Conservation (phyloP, 805 yeast species). For the Saccharomyces kudriavzevii region DNA sequence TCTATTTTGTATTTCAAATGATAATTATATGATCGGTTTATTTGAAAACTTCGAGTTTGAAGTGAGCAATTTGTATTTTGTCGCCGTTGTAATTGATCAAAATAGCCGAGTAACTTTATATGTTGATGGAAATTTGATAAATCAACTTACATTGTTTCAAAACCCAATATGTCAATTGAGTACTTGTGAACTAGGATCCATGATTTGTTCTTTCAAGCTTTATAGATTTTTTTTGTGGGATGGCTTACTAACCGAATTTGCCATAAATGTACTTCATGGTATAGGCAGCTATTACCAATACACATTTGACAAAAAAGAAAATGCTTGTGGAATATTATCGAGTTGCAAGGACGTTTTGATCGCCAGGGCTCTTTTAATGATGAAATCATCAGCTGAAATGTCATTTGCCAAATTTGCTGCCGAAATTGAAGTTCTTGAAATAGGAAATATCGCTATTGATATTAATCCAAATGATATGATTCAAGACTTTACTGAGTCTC, state of each 20-base stretch:
- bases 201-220: slow-evolving; percentile 27
- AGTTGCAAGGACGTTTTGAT: slow-evolving; percentile 30
- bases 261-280: slow-evolving; percentile 6
- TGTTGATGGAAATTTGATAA: slow-evolving; percentile 19
- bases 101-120: slow-evolving; percentile 11
- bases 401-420: neutral
- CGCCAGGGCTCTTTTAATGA: neutral
- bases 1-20: slow-evolving; percentile 23
- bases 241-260: slow-evolving; percentile 6
- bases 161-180: slow-evolving; percentile 7
- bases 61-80: slow-evolving; percentile 12
- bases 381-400: neutral
- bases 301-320: slow-evolving; percentile 2
- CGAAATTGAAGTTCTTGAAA: slow-evolving; percentile 6
- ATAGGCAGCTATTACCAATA: slow-evolving; percentile 6
- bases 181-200: slow-evolving; percentile 27
- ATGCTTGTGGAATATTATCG: slow-evolving; percentile 2
- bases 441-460: slow-evolving; percentile 10
- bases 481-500: neutral
- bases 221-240: slow-evolving; percentile 12
- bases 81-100: slow-evolving; percentile 11
- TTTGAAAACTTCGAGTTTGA: slow-evolving; percentile 25
- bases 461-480: neutral
- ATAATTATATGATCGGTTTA: slow-evolving; percentile 22
- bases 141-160: slow-evolving; percentile 15